Evolutionary conservation across 345 rosid species (phyloP), one percentile per base, ranked within the genome.

Genomic region (Brassica juncea): DNA sequence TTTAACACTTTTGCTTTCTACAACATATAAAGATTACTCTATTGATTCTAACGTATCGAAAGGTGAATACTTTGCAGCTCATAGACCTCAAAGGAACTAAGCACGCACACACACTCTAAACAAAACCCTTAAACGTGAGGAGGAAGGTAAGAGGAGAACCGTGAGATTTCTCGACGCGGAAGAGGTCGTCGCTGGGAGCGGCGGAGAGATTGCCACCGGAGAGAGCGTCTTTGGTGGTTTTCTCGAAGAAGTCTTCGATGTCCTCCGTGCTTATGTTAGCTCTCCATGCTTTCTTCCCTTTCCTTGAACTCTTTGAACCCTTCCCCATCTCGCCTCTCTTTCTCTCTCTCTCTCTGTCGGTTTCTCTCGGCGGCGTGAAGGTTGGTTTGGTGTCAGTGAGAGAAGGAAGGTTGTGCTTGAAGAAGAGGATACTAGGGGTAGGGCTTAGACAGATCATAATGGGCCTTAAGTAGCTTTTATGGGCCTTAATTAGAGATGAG

Each of bases 281-380:
- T 71, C 98, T 90, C 99, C 99, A 95, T 28, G 92, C 98, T 77
- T 95, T 95, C 80, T 95, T 93, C 16, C 97, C 96, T 82, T 95
- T 95, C 80, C 98, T 86, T 27, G 98, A 92, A 19, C 84, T 86
- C 71, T 91, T 94, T 2, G 91, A 58, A 59, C 65, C 85, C 86
- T 91, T 92, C 75, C 94, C 92, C 97, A 91, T 91, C 82, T 69
- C 61, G 6, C 16, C 9, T 67, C 80, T 63, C n/a, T 11, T 55
- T 49, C 71, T 32, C 14, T 70, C n/a, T 6, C 72, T 74, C n/a
- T 49, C 11, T 42, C 21, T 39, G 47, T 39, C 6, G 55, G 55
- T 47, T 4, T 47, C 55, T 52, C 76, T 55, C 63, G 55, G 66
- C 34, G 83, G 83, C 83, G 79, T 59, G 42, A 75, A 62, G 71